Percentiles rank a stretch among this genome's conserved stretches.
Conservation (phyloP, 495 filamentous ascomycete species). For the Lepidopterella palustris region DNA sequence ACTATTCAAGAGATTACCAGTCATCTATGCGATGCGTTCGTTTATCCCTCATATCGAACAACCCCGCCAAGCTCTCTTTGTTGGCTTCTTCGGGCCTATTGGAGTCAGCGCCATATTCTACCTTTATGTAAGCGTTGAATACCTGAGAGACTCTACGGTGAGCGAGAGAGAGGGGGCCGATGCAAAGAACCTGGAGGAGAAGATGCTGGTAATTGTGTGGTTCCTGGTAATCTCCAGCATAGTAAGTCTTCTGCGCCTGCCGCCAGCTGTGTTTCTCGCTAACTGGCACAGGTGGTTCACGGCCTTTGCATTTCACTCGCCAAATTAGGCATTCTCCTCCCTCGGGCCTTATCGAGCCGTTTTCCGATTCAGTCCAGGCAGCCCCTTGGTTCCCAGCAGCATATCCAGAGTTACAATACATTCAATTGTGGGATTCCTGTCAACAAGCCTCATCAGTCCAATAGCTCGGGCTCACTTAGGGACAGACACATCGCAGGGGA, state of each 20-base stretch:
- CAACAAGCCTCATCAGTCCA: too few relatives aligned
- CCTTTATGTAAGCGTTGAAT: constrained; percentile 70
- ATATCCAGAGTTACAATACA: not conserved
- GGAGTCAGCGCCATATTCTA: constrained; percentile 93
- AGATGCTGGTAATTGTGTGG: not conserved
- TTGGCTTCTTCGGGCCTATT: constrained; percentile 91
- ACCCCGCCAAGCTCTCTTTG: constrained; percentile 66
- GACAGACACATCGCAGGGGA: too few relatives aligned
- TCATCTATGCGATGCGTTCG: constrained; percentile 65
- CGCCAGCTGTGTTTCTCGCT: not conserved
- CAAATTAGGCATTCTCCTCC: not conserved
- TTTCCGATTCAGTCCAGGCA: not conserved
- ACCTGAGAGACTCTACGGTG: constrained; percentile 37
- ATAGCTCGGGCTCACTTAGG: too few relatives aligned
- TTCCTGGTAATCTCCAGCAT: not conserved
- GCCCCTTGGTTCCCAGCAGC: not conserved
- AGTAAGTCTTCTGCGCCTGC: not conserved
- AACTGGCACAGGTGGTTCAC: not conserved
- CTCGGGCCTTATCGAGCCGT: not conserved
- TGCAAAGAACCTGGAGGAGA: not conserved
- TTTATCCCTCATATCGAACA: constrained; percentile 76
- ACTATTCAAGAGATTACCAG: constrained; percentile 69
- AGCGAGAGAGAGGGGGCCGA: not conserved
- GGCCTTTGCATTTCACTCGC: not conserved
- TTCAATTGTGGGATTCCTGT: not conserved